These are phyloP conservation scores for Suillus luteus DNA, from an alignment of 768 basidiomycete genomes.

Conservation along the genomic window DNA sequence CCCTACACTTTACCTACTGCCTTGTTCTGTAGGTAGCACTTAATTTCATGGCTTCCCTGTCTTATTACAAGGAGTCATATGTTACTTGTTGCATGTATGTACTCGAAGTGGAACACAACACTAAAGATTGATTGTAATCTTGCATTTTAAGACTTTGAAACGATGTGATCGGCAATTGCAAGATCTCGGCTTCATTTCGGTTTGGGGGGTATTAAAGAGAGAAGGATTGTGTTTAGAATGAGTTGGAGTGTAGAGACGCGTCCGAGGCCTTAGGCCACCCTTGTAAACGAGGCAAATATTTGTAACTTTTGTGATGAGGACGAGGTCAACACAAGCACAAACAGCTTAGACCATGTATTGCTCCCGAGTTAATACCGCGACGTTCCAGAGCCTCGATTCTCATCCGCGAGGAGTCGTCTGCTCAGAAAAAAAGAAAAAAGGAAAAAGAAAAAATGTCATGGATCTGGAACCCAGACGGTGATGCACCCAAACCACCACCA, in stretches of 20 bases:
- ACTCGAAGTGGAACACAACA: not conserved
- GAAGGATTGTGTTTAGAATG: not conserved
- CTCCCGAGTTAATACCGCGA: conserved; percentile 1
- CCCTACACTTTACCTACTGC: conserved; percentile 37
- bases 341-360: not conserved
- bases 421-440: too few species aligned
- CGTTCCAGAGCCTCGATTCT: not conserved
- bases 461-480: conserved; percentile 51
- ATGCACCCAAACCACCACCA: conserved; percentile 38
- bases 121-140: not conserved
- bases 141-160: not conserved
- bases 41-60: conserved; percentile 30
- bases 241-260: not conserved
- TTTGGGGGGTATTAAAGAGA: not conserved
- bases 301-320: not conserved
- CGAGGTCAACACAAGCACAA: not conserved
- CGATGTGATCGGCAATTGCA: not conserved
- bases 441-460: conserved; percentile 58
- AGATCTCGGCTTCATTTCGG: not conserved
- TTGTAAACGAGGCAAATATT: not conserved
- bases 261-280: not conserved
- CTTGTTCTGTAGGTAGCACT: conserved; percentile 31
- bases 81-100: conserved; percentile 14
- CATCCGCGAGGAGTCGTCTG: not conserved
- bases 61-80: conserved; percentile 23